Evolutionary conservation across 805 yeast species (phyloP), one percentile per base, ranked within the genome.

Genomic region (Helenozyma baotianmanensis): DNA sequence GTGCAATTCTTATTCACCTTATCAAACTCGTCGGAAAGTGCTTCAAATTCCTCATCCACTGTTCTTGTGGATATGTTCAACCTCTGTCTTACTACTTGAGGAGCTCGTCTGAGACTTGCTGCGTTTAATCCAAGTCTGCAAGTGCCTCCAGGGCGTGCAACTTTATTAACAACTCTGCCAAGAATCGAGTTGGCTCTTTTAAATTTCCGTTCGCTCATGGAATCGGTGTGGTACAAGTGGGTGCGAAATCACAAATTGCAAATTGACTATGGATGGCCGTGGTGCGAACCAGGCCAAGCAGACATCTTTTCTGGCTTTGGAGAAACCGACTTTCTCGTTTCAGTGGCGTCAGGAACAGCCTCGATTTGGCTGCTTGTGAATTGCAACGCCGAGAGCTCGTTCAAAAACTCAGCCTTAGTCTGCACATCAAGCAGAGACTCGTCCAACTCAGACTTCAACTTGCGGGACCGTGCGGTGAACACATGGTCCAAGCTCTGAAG

Each of bases 271-370:
- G 83, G 82, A 50, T 79, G 85, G 0, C 82, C 81, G 44, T 76
- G 83, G 43, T 78, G 71, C 10, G 76, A 68, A 0, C 84, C 83
- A 0, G 85, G 85, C 85, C 85, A 79, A 1, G 85, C 72, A 21
- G 60, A 56, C 6, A 65, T 63, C 27, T 50, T 54, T 34, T 65
- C 70, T 2, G 68, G 67, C 6, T 49, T 51, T 5, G 66, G 65
- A 1, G 62, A 53, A 8, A 6, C 5, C 2, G 55, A 40, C 3
- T 56, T 50, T 14, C 53, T 36, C 27, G 58, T 51, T 7, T 47
- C 51, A 30, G 56, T 42, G 13, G 40, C 23, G 4, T 42, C 28
- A 10, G 53, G 54, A 19, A 32, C 37, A 8, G 23, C n/a, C 4
- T 31, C 33, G 11, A 27, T 47, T 29, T 19, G 38, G 41, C 15